Conservation (phyloP, 306 rosid genomes). For the Cyclanthera cordifolia region DNA sequence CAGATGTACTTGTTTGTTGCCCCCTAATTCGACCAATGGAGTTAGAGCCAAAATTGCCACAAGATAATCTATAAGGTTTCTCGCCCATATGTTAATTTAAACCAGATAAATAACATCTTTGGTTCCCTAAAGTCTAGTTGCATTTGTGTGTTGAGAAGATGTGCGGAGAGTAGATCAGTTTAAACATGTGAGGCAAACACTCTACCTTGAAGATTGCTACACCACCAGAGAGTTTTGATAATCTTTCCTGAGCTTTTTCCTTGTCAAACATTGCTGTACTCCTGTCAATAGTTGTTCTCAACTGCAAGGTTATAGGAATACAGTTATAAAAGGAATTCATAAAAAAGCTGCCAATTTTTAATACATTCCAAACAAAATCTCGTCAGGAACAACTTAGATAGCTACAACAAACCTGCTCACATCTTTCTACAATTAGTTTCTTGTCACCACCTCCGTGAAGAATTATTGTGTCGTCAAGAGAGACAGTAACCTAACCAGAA, state of each 20-base stretch:
- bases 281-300: conserved; percentile 54
- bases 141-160: too few relatives aligned
- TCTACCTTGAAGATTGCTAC: conserved; percentile 89
- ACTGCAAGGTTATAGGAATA: conserved; percentile 31
- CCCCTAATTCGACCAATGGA: too few relatives aligned
- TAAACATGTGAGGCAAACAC: neutral
- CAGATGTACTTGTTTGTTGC: too few relatives aligned
- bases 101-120: too few relatives aligned
- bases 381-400: neutral
- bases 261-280: conserved; percentile 74
- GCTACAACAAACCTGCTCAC: conserved; percentile 50
- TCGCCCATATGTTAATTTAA: too few relatives aligned
- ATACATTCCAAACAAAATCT: neutral
- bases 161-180: too few relatives aligned
- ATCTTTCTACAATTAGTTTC: conserved; percentile 84
- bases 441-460: conserved; percentile 93
- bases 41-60: too few relatives aligned
- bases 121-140: too few relatives aligned
- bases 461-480: conserved; percentile 74
- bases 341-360: neutral
- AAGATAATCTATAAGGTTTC: too few relatives aligned
- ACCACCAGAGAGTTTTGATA: conserved; percentile 86
- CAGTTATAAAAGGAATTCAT: neutral
- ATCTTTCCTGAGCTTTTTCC: conserved; percentile 88
- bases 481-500: conserved; percentile 55